Conservation (phyloP, 805 yeast genomes). For the Zygosaccharomyces bailii region DNA sequence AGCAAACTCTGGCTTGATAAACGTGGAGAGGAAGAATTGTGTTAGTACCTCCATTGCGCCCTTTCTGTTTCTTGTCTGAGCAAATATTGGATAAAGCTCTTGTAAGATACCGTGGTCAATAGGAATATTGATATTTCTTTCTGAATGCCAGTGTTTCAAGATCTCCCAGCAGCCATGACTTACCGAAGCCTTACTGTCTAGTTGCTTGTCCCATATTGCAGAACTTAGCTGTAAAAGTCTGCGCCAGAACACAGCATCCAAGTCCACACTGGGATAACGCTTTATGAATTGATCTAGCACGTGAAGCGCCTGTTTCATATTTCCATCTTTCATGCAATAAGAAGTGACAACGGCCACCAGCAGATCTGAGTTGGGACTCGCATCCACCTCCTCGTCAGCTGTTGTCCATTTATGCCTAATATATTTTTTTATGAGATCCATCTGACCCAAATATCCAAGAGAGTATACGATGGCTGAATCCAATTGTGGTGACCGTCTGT, state of each 20-base stretch:
- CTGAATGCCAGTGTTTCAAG: conserved; percentile 27
- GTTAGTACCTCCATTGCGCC: conserved; percentile 21
- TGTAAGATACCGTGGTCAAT: conserved; percentile 20
- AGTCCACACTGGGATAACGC: conserved; percentile 21
- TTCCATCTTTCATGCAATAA: conserved; percentile 18
- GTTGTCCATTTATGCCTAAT: conserved; percentile 24
- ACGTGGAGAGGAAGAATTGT: conserved; percentile 11
- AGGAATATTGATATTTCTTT: conserved; percentile 15
- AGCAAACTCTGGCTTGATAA: conserved; percentile 10
- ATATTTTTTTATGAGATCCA: conserved; percentile 18
- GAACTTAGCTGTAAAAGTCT: conserved; percentile 22
- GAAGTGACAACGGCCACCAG: conserved; percentile 25
- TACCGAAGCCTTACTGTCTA: conserved; percentile 18
- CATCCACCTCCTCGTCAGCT: not conserved
- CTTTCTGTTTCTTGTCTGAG: conserved; percentile 17
- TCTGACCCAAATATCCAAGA: conserved; percentile 24
- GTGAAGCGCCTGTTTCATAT: conserved; percentile 16
- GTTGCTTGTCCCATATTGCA: conserved; percentile 16
- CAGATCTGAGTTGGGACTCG: conserved; percentile 21
- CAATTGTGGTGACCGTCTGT: conserved; percentile 14
- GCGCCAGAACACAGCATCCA: conserved; percentile 30
- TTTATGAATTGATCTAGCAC: conserved; percentile 22
- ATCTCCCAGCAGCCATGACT: conserved; percentile 24
- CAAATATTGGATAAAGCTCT: conserved; percentile 19
- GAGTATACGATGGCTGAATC: conserved; percentile 27